Percentiles rank a stretch among this genome's conserved stretches.
phyloP scores from a whole-genome alignment of 2,329 filamentous ascomycete species.

The Aquanectria penicillioides region DNA sequence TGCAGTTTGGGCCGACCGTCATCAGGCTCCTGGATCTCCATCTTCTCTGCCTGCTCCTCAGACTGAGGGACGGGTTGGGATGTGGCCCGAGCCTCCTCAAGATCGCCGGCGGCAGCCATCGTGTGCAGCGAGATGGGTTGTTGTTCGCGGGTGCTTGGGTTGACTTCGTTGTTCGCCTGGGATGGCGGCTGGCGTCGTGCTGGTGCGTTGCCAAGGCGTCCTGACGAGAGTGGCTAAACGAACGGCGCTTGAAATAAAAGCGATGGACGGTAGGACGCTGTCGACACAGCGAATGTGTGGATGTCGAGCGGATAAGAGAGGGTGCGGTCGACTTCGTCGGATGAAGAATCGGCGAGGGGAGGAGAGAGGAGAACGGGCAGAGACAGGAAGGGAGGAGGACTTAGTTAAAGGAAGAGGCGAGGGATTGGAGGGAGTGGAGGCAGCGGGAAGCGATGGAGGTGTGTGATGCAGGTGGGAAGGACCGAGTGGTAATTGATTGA shows the following conservation, averaged over 20 bases:
- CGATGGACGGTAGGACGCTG: not conserved
- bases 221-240: not conserved
- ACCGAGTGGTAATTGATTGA: not conserved
- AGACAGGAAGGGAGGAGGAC: not conserved
- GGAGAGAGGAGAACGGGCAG: not conserved
- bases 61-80: constrained; percentile 18
- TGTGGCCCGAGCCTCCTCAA: constrained; percentile 17
- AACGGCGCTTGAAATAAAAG: not conserved
- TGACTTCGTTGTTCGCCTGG: too few relatives aligned
- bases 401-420: not conserved
- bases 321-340: not conserved
- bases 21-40: not conserved
- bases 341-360: not conserved
- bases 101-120: constrained; percentile 17
- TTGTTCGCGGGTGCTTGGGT: too few relatives aligned
- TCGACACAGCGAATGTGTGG: not conserved
- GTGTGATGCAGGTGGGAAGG: constrained; percentile 10
- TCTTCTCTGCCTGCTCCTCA: constrained; percentile 11
- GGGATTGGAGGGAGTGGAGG: constrained; percentile 7
- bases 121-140: too few relatives aligned
- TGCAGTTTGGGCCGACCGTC: constrained; percentile 19
- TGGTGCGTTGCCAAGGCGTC: too few relatives aligned
- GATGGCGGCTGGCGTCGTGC: too few relatives aligned
- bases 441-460: constrained; percentile 9
- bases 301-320: not conserved